These are phyloP conservation scores for Echinosophora koreensis DNA, from an alignment of 306 rosid genomes.

Conservation along the genomic window DNA sequence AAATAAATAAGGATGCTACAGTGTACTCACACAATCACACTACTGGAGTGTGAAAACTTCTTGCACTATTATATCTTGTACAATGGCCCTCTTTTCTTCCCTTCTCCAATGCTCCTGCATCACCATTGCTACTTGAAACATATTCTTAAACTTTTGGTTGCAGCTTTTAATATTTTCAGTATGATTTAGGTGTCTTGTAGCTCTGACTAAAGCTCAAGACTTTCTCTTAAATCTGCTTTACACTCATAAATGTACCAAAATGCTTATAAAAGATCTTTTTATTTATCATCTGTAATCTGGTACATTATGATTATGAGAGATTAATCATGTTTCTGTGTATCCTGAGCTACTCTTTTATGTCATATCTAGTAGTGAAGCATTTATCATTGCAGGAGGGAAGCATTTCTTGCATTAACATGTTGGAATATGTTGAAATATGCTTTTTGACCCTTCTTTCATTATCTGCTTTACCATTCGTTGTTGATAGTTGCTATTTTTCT, in stretches of 20 bases:
- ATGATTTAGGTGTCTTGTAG: background rate
- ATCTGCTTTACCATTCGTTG: constrained; percentile 4
- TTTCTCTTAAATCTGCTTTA: constrained; percentile 1
- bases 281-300: background rate
- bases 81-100: background rate
- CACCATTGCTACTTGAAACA: background rate
- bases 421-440: constrained; percentile 26
- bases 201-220: background rate
- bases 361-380: background rate
- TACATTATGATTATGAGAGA: background rate
- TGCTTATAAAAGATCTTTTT: constrained; percentile 17
- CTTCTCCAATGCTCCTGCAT: background rate
- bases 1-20: background rate
- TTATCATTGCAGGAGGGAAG: constrained; percentile 20
- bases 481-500: constrained; percentile 4
- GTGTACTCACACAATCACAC: background rate
- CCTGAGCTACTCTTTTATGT: background rate
- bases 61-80: background rate
- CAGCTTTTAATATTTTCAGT: background rate
- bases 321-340: constrained; percentile 23
- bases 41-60: background rate
- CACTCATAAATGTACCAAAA: constrained; percentile 17
- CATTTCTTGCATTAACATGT: constrained; percentile 14
- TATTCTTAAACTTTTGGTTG: constrained; percentile 9
- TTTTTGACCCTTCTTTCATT: background rate